Percentiles rank a stretch among this genome's conserved stretches.
These are phyloP conservation scores for Candida insectalens DNA, from an alignment of 805 yeast species.

Conservation along the genomic window DNA sequence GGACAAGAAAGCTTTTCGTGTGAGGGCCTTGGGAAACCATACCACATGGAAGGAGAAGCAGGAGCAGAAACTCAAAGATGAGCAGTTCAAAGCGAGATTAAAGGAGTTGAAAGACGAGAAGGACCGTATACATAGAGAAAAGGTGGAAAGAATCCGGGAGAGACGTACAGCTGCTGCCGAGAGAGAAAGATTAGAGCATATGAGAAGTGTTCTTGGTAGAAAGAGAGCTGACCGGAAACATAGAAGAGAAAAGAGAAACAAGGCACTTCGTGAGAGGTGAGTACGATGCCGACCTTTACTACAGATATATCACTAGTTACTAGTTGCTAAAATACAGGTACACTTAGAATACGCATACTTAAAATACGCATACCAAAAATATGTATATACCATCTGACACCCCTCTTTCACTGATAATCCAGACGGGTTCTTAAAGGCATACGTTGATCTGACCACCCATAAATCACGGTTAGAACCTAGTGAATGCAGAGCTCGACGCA, in stretches of 20 bases:
- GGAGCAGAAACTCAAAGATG: slow-evolving; percentile 54
- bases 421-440: slow-evolving; percentile 28
- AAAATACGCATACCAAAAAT: no score
- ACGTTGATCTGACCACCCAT: slow-evolving; percentile 22
- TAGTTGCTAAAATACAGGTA: neutral
- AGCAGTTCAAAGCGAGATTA: slow-evolving; percentile 58
- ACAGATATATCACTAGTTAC: neutral
- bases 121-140: slow-evolving; percentile 43
- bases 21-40: slow-evolving; percentile 49
- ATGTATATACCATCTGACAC: slow-evolving; percentile 28
- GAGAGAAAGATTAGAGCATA: slow-evolving; percentile 72
- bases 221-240: slow-evolving; percentile 86
- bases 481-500: slow-evolving; percentile 3
- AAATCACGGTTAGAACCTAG: slow-evolving; percentile 24
- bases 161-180: slow-evolving; percentile 78
- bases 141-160: slow-evolving; percentile 52
- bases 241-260: slow-evolving; percentile 91
- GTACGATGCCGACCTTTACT: neutral
- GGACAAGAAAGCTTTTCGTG: slow-evolving; percentile 58
- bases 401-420: slow-evolving; percentile 26
- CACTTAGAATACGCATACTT: no score
- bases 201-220: slow-evolving; percentile 83
- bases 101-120: slow-evolving; percentile 74
- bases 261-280: slow-evolving; percentile 77
- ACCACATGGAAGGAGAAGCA: slow-evolving; percentile 59